Percentiles rank a stretch among this genome's conserved stretches.
phyloP scores from a whole-genome alignment of 805 yeast species.

The Hanseniaspora vineae region DNA sequence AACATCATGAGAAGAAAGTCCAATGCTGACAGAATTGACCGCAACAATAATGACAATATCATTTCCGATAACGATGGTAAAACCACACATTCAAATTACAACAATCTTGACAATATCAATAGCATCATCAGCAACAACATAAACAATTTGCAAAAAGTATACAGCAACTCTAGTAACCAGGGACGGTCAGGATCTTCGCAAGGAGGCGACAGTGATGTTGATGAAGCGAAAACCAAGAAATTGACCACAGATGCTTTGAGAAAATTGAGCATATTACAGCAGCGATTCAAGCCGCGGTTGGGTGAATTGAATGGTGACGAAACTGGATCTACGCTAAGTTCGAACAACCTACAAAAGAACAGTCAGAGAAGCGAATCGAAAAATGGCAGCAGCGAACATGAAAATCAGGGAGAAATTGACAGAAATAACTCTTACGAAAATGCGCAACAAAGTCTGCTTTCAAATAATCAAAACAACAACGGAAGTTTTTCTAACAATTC shows the following conservation, averaged over 20 bases:
- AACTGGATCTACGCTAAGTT: no score
- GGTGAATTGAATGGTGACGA: not conserved
- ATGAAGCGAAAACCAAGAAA: conserved; percentile 16
- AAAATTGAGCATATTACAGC: conserved; percentile 22
- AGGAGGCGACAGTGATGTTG: conserved; percentile 9
- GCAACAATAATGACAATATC: conserved; percentile 5
- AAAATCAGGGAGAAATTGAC: not conserved
- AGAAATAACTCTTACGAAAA: no score
- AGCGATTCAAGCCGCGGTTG: not conserved
- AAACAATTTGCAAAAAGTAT: no score
- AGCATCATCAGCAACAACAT: no score
- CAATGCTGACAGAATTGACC: not conserved
- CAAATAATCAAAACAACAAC: no score
- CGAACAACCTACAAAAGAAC: no score
- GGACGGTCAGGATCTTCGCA: no score
- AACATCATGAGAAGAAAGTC: conserved; percentile 1
- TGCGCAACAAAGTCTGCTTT: no score
- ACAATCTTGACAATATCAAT: no score
- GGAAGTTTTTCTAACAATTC: not conserved
- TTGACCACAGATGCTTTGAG: conserved; percentile 29
- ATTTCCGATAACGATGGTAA: conserved; percentile 17
- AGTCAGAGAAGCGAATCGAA: no score
- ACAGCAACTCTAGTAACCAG: no score
- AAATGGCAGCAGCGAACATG: conserved; percentile 2
- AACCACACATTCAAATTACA: conserved; percentile 1